A percentile compares a stretch with the other conserved stretches of the same genome.
phyloP scores from a whole-genome alignment of 2,329 filamentous ascomycete genomes.

The Fusarium paranaense region DNA sequence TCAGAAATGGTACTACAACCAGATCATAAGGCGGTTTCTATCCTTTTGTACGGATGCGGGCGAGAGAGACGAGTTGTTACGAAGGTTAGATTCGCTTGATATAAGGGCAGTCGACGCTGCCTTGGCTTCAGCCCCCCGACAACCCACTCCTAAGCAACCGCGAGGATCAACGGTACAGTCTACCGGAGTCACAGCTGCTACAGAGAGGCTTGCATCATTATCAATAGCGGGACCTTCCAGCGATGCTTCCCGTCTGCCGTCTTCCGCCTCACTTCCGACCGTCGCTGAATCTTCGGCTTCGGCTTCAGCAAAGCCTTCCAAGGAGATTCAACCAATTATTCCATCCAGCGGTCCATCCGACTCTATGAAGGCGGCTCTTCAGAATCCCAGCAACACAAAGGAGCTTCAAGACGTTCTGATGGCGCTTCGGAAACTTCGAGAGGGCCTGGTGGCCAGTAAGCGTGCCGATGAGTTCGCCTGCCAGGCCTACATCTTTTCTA shows the following conservation, averaged over 20 bases:
- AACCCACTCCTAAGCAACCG: slow-evolving; percentile 16
- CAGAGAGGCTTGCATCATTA: not conserved
- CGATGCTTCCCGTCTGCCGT: not conserved
- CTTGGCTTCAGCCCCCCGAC: slow-evolving; percentile 15
- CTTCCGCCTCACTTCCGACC: not conserved
- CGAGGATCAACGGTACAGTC: not conserved
- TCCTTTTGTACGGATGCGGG: slow-evolving; percentile 83
- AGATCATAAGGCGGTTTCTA: slow-evolving; percentile 90
- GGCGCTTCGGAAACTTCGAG: slow-evolving; percentile 90
- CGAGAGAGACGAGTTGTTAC: slow-evolving; percentile 78
- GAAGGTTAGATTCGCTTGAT: slow-evolving; percentile 76
- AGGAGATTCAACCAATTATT: slow-evolving; percentile 16
- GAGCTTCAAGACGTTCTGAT: slow-evolving; percentile 81
- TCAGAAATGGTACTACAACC: slow-evolving; percentile 88
- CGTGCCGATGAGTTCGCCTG: slow-evolving; percentile 84
- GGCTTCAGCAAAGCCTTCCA: slow-evolving; percentile 15
- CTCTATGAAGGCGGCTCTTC: slow-evolving; percentile 29
- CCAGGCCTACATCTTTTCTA: slow-evolving; percentile 92
- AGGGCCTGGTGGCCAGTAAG: slow-evolving; percentile 84
- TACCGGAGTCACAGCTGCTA: not conserved
- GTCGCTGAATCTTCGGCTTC: slow-evolving; percentile 11
- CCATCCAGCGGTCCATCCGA: slow-evolving; percentile 23
- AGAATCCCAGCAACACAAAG: slow-evolving; percentile 59
- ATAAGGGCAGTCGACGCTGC: slow-evolving; percentile 28
- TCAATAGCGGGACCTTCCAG: not conserved